phyloP scores from a whole-genome alignment of 192 early-diverging fungal genomes.

The Linnemannia schmuckeri region DNA sequence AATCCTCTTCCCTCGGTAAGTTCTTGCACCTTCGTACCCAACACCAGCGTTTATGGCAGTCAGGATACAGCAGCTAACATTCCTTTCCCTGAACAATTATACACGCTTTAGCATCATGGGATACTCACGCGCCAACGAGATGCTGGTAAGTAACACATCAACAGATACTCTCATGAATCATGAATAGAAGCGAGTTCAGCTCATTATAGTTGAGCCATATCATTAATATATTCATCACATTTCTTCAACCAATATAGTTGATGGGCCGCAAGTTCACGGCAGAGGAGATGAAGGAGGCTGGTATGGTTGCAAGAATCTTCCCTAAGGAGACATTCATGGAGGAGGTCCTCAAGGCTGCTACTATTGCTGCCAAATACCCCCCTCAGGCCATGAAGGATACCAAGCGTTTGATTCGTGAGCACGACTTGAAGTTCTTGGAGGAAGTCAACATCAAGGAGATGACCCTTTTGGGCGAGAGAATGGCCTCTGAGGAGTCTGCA shows the following conservation, averaged over 20 bases:
- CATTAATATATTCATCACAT: background rate
- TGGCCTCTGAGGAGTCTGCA: constrained; percentile 67
- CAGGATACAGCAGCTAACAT: background rate
- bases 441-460: constrained; percentile 69
- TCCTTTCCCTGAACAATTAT: background rate
- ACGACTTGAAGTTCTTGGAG: constrained; percentile 61
- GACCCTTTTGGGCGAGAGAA: constrained; percentile 65
- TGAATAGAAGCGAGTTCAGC: background rate
- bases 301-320: constrained; percentile 68
- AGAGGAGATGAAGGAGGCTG: constrained; percentile 69
- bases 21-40: no score
- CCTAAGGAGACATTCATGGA: constrained; percentile 64
- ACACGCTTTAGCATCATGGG: constrained; percentile 71
- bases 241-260: constrained; percentile 34
- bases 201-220: background rate
- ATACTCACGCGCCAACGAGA: constrained; percentile 72
- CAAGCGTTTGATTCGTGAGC: constrained; percentile 65
- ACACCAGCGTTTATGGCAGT: background rate
- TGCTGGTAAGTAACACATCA: constrained; percentile 59
- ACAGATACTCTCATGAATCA: background rate
- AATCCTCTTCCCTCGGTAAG: constrained; percentile 71
- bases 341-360: constrained; percentile 63
- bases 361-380: constrained; percentile 65
- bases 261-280: constrained; percentile 69
- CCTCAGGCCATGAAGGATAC: constrained; percentile 69